Percentiles rank a stretch among this genome's conserved stretches.
Evolutionary conservation across 306 rosid species (phyloP).

Genomic region (Trichosanthes truncata): DNA sequence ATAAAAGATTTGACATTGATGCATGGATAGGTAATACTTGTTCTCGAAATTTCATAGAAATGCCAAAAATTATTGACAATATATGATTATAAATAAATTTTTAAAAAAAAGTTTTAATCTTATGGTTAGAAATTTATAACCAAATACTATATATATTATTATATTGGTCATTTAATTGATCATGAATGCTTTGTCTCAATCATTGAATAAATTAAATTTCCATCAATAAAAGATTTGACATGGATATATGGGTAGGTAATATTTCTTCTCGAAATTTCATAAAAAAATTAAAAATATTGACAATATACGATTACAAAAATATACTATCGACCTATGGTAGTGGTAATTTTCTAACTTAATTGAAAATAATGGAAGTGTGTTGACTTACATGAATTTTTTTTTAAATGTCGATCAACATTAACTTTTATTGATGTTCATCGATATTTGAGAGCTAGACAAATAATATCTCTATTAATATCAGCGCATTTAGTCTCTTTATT

Average conservation of each 20-base stretch:
- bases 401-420: too few species aligned
- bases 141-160: not conserved
- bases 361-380: not conserved
- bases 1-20: not conserved
- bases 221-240: not conserved
- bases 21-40: too few species aligned
- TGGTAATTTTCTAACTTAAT: not conserved
- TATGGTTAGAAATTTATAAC: not conserved
- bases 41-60: not conserved
- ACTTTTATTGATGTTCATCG: not conserved
- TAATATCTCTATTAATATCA: not conserved
- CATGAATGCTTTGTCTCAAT: not conserved
- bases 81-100: not conserved
- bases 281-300: too few species aligned
- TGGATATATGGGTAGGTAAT: too few species aligned
- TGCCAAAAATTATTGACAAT: not conserved
- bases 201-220: not conserved
- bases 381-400: not conserved
- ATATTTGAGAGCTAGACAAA: not conserved
- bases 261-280: not conserved
- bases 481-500: too few species aligned
- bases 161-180: too few species aligned
- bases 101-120: too few species aligned
- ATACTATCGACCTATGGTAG: not conserved
- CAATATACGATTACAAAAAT: too few species aligned